Evolutionary conservation across 345 rosid genomes (phyloP).

Genomic region (Anastatica hierochuntica): DNA sequence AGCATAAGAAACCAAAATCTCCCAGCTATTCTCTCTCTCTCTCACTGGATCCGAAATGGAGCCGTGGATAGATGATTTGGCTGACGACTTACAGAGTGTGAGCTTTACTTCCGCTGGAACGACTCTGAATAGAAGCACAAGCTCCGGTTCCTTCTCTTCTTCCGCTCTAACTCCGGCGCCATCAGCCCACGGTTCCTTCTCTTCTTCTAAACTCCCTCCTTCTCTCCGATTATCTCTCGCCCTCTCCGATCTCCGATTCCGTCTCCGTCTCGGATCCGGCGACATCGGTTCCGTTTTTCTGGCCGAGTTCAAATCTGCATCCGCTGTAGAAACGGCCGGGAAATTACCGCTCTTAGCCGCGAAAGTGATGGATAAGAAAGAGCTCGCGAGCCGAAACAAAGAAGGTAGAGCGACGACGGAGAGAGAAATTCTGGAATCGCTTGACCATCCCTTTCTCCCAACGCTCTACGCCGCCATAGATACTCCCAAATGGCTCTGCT

Average conservation of each 20-base stretch:
- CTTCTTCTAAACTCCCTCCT: slow-evolving; percentile 36
- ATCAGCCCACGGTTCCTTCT: slow-evolving; percentile 56
- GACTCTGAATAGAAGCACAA: slow-evolving; percentile 64
- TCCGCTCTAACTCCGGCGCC: slow-evolving; percentile 61
- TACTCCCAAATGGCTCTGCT: slow-evolving; percentile 71
- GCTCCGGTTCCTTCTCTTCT: slow-evolving; percentile 52
- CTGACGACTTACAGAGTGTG: slow-evolving; percentile 82
- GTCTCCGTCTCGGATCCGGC: slow-evolving; percentile 81
- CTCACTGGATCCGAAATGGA: slow-evolving; percentile 32
- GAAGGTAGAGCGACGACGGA: slow-evolving; percentile 83
- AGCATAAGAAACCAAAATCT: slow-evolving; percentile 14
- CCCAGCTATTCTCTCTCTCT: slow-evolving; percentile 10
- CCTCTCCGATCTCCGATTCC: slow-evolving; percentile 67
- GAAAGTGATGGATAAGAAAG: slow-evolving; percentile 89
- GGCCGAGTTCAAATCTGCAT: slow-evolving; percentile 47
- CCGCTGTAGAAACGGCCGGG: slow-evolving; percentile 9
- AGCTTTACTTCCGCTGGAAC: slow-evolving; percentile 67
- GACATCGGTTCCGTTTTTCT: slow-evolving; percentile 90
- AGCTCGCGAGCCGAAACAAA: slow-evolving; percentile 65
- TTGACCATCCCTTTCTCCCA: slow-evolving; percentile 90
- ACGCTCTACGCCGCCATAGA: slow-evolving; percentile 65
- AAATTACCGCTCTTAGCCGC: slow-evolving; percentile 41
- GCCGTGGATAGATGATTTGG: slow-evolving; percentile 67
- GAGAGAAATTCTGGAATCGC: slow-evolving; percentile 62
- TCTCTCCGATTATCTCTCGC: slow-evolving; percentile 38